These are phyloP conservation scores for Euphorbia neoarborescens DNA, from an alignment of 441 rosid genomes.

Conservation along the genomic window DNA sequence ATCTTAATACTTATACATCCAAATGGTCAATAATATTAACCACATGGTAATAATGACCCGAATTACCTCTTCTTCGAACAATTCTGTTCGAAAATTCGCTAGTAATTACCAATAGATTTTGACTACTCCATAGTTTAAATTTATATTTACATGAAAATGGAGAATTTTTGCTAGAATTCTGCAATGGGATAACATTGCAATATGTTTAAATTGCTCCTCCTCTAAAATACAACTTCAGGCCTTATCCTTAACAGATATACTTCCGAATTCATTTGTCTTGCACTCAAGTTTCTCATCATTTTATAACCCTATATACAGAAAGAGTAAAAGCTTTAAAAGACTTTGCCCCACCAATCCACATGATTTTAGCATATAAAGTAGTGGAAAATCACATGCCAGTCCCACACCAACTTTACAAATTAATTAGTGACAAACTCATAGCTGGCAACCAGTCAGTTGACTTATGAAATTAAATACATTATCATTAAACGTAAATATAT, in stretches of 20 bases:
- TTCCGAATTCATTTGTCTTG: neutral
- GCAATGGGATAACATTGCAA: too few species aligned
- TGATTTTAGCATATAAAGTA: neutral
- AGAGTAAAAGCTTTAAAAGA: neutral
- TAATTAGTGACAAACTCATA: neutral
- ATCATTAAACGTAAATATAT: neutral
- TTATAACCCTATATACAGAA: neutral
- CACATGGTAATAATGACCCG: too few species aligned
- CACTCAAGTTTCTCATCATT: too few species aligned
- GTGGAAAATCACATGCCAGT: neutral
- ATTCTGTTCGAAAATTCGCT: too few species aligned
- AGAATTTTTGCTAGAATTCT: too few species aligned
- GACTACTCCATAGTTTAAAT: too few species aligned
- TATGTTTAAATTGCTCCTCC: neutral
- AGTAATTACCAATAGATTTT: too few species aligned
- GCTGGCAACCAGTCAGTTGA: neutral
- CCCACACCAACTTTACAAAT: neutral
- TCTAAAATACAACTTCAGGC: neutral
- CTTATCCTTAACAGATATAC: neutral
- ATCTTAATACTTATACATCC: too few species aligned
- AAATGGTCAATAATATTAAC: too few species aligned
- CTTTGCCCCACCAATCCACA: neutral
- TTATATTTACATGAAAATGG: too few species aligned
- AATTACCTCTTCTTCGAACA: too few species aligned
- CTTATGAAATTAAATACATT: neutral